Conservation (phyloP, 176 grass and related monocot species). For the Triticum monococcum region DNA sequence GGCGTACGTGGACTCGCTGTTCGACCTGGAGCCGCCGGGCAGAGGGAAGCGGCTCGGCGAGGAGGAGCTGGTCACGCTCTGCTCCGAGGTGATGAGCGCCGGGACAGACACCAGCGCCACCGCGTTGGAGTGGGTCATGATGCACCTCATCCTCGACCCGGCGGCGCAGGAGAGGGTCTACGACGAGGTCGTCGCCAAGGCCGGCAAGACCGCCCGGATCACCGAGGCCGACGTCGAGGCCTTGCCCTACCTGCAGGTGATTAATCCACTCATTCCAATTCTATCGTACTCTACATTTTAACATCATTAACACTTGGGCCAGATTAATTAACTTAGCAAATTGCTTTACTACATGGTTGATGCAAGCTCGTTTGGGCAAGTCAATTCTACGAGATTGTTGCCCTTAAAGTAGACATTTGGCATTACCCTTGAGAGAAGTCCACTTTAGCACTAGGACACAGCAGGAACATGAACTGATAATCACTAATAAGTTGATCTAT, state of each 20-base stretch:
- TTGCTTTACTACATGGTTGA: not conserved
- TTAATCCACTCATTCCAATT: not conserved
- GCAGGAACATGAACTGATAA: not conserved
- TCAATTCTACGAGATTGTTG: too few relatives aligned
- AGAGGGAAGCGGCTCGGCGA: conserved; percentile 66
- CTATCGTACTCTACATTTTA: not conserved
- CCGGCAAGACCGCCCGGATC: conserved; percentile 53
- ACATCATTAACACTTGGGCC: not conserved
- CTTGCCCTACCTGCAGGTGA: conserved; percentile 78
- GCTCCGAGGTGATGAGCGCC: conserved; percentile 98
- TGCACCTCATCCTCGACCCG: conserved; percentile 78
- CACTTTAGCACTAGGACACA: not conserved
- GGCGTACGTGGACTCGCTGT: conserved; percentile 92
- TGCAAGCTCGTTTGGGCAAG: not conserved
- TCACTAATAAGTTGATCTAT: not conserved
- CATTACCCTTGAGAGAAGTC: not conserved
- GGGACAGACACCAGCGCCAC: conserved; percentile 95
- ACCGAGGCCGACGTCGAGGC: conserved; percentile 81
- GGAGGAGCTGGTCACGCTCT: conserved; percentile 89
- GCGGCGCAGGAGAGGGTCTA: conserved; percentile 63
- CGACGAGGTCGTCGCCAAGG: conserved; percentile 57
- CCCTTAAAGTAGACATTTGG: too few relatives aligned
- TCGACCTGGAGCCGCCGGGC: conserved; percentile 75
- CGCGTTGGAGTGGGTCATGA: conserved; percentile 85
- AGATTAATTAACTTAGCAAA: not conserved